These are phyloP conservation scores for Tolypocladium inflatum DNA, from an alignment of 2,329 filamentous ascomycete species.

Conservation along the genomic window DNA sequence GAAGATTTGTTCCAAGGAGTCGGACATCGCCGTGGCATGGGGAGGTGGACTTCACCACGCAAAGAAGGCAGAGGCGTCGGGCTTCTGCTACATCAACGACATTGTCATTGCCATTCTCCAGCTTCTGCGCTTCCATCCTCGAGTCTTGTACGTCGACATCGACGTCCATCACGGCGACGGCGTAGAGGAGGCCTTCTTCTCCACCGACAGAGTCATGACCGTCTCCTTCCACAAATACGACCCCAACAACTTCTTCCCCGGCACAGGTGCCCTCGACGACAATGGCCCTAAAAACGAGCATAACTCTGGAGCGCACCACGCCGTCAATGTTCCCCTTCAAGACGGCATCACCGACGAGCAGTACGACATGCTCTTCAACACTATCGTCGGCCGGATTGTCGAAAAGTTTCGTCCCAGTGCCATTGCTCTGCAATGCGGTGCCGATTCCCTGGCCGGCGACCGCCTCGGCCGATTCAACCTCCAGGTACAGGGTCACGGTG, in stretches of 20 bases:
- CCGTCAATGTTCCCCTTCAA: slow-evolving; percentile 81
- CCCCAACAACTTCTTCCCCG: slow-evolving; percentile 73
- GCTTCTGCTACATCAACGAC: slow-evolving; percentile 99
- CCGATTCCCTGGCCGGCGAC: slow-evolving; percentile 89
- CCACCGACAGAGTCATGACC: slow-evolving; percentile 82
- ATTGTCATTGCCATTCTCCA: slow-evolving; percentile 91
- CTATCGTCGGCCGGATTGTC: slow-evolving; percentile 68
- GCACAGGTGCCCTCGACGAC: slow-evolving; percentile 77
- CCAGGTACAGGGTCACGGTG: slow-evolving; percentile 87
- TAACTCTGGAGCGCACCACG: slow-evolving; percentile 81
- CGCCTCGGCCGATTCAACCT: slow-evolving; percentile 92
- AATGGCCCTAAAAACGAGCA: slow-evolving; percentile 75
- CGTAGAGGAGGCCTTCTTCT: slow-evolving; percentile 85
- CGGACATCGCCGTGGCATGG: slow-evolving; percentile 97
- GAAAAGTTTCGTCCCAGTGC: slow-evolving; percentile 79
- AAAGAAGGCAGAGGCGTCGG: slow-evolving; percentile 85
- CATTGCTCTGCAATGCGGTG: slow-evolving; percentile 91
- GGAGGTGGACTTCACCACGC: slow-evolving; percentile 93
- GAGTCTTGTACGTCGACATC: slow-evolving; percentile 91
- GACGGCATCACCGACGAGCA: slow-evolving; percentile 88
- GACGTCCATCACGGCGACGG: slow-evolving; percentile 89
- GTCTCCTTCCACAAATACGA: slow-evolving; percentile 97
- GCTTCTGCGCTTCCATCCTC: slow-evolving; percentile 69
- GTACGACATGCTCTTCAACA: slow-evolving; percentile 78
- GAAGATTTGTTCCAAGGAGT: slow-evolving; percentile 76